phyloP scores from a whole-genome alignment of 805 yeast species.

The Vanderwaltozyma polyspora region DNA sequence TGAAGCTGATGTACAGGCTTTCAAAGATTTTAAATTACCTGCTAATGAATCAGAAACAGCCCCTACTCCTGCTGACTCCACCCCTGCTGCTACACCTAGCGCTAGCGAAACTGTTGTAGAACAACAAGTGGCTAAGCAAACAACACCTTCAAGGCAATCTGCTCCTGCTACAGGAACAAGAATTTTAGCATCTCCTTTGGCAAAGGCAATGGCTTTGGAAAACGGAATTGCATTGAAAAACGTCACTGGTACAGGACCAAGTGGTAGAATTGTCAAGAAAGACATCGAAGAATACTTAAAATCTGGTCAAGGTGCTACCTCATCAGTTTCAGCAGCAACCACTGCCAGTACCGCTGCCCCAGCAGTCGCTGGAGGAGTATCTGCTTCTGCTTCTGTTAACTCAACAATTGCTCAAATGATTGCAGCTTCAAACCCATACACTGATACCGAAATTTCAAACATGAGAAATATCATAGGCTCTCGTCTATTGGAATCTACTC shows the following conservation, averaged over 20 bases:
- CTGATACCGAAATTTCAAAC: conserved; percentile 74
- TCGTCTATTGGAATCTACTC: conserved; percentile 79
- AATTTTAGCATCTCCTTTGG: conserved; percentile 89
- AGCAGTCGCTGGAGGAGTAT: conserved; percentile 34
- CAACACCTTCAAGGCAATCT: conserved; percentile 23
- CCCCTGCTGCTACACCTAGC: conserved; percentile 25
- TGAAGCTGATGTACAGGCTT: conserved; percentile 72
- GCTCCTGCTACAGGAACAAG: conserved; percentile 31
- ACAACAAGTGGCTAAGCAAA: conserved; percentile 17
- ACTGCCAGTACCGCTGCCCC: conserved; percentile 31
- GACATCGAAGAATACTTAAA: conserved; percentile 68
- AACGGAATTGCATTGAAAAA: conserved; percentile 79
- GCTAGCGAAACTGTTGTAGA: conserved; percentile 26
- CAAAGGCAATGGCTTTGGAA: conserved; percentile 86
- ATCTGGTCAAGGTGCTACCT: conserved; percentile 20
- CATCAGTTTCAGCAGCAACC: conserved; percentile 36
- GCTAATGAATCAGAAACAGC: conserved; percentile 35
- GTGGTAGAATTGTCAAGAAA: conserved; percentile 83
- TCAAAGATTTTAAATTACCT: conserved; percentile 76
- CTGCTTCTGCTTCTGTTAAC: conserved; percentile 30
- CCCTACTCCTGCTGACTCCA: conserved; percentile 17
- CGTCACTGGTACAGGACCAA: conserved; percentile 87
- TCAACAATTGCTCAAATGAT: conserved; percentile 37
- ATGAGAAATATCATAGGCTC: conserved; percentile 93
- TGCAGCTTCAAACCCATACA: conserved; percentile 47